A percentile compares a stretch with the other conserved stretches of the same genome.
Evolutionary conservation across 1,284 basidiomycete genomes (phyloP).

Genomic region (Pulveroboletus sp.): DNA sequence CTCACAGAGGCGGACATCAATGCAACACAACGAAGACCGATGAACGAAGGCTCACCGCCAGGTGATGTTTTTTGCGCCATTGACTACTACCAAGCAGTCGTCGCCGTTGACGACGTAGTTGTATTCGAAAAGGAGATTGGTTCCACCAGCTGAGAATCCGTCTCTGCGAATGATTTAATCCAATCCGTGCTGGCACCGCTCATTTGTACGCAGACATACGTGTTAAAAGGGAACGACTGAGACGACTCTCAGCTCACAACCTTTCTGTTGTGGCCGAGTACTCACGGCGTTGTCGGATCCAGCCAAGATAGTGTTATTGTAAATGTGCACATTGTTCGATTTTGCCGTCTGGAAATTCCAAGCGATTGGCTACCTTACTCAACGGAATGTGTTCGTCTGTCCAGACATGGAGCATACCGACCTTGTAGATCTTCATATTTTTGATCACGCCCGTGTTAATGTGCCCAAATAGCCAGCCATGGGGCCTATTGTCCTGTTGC

Average conservation of each 20-base stretch:
- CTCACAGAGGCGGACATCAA: no score
- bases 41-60: slow-evolving; percentile 42
- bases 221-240: not conserved
- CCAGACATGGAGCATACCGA: slow-evolving; percentile 18
- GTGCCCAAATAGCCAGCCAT: slow-evolving; percentile 54
- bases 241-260: not conserved
- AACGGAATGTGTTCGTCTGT: not conserved
- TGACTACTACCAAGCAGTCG: slow-evolving; percentile 57
- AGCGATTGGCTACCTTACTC: slow-evolving; percentile 47
- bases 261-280: not conserved
- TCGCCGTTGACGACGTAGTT: slow-evolving; percentile 62
- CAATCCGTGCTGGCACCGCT: not conserved
- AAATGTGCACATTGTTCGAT: not conserved
- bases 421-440: slow-evolving; percentile 64
- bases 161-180: not conserved
- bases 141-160: slow-evolving; percentile 43
- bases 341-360: slow-evolving; percentile 60
- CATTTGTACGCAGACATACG: not conserved
- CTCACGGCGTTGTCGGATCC: not conserved
- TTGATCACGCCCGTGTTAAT: slow-evolving; percentile 54
- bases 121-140: slow-evolving; percentile 57
- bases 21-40: no score
- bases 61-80: slow-evolving; percentile 55
- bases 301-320: not conserved
- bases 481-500: slow-evolving; percentile 56